Conservation (phyloP, 495 filamentous ascomycete species). For the Penicillium paradoxum region DNA sequence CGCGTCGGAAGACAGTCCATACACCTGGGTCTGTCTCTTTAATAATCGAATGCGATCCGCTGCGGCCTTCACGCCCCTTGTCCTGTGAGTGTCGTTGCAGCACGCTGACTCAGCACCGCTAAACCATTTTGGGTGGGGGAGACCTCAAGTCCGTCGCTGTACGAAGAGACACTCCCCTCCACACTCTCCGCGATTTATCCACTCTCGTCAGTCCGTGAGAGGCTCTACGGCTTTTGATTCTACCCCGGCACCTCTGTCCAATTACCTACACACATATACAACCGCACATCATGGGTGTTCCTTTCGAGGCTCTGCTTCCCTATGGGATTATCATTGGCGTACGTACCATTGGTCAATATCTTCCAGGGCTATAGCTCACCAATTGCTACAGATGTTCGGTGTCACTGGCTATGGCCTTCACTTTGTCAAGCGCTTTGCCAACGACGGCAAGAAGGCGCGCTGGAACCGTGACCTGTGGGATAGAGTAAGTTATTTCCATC, state of each 20-base stretch:
- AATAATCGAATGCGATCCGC: slow-evolving; percentile 34
- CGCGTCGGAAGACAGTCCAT: slow-evolving; percentile 36
- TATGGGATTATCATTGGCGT: slow-evolving; percentile 88
- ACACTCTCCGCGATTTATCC: slow-evolving; percentile 15
- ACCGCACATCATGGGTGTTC: slow-evolving; percentile 72
- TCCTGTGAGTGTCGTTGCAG: slow-evolving; percentile 41
- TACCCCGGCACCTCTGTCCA: background rate
- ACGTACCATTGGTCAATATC: slow-evolving; percentile 36
- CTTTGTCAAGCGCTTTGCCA: slow-evolving; percentile 69
- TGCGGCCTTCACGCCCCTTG: slow-evolving; percentile 32
- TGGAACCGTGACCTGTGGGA: slow-evolving; percentile 92
- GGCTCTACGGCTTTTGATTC: slow-evolving; percentile 2
- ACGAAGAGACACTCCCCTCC: slow-evolving; percentile 20
- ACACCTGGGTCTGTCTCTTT: slow-evolving; percentile 23
- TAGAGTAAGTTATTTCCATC: slow-evolving; percentile 54
- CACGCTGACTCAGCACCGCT: slow-evolving; percentile 43
- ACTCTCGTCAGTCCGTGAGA: slow-evolving; percentile 8
- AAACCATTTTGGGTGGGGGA: slow-evolving; percentile 34
- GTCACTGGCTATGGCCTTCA: slow-evolving; percentile 72
- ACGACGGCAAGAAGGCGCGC: slow-evolving; percentile 81
- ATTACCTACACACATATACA: background rate
- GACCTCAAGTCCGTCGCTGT: slow-evolving; percentile 19
- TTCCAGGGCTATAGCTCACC: slow-evolving; percentile 25
- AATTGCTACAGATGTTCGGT: slow-evolving; percentile 75
- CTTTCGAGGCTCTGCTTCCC: slow-evolving; percentile 91